Percentiles rank a stretch among this genome's conserved stretches.
phyloP scores from a whole-genome alignment of 352 stramenopile genomes.

The Globisporangium camurandrum region DNA sequence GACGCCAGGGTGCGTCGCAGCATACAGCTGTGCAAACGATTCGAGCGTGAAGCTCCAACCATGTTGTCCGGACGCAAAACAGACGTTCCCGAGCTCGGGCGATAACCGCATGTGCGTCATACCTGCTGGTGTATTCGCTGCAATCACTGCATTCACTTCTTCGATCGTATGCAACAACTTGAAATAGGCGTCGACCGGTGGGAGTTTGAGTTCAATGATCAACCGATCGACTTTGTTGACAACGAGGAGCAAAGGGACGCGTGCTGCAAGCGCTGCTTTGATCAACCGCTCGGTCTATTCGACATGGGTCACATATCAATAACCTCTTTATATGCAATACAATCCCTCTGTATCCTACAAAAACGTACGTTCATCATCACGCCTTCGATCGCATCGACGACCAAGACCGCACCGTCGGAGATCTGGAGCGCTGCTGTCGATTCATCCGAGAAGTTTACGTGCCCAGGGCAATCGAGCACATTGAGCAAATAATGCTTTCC shows the following conservation, averaged over 20 bases:
- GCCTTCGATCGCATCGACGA: constrained; percentile 97
- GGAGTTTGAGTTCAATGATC: constrained; percentile 98
- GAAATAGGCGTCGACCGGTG: constrained; percentile 96
- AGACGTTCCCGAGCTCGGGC: constrained; percentile 94
- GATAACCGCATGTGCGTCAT: constrained; percentile 67
- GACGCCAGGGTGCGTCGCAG: constrained; percentile 67
- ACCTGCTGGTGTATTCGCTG: constrained; percentile 42
- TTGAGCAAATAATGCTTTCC: constrained; percentile 97
- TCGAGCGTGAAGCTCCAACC: constrained; percentile 96
- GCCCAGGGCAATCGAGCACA: constrained; percentile 95
- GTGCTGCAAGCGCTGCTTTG: constrained; percentile 86
- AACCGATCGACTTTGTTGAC: constrained; percentile 99
- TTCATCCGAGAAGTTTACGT: constrained; percentile 98
- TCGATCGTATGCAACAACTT: constrained; percentile 97
- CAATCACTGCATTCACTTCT: constrained; percentile 92
- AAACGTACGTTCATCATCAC: constrained; percentile 92
- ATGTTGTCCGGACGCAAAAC: constrained; percentile 95
- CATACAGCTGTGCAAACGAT: constrained; percentile 91
- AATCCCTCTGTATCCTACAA: neutral
- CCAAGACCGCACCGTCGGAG: constrained; percentile 91
- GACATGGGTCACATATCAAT: neutral
- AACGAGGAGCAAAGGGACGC: constrained; percentile 87
- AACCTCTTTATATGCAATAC: neutral
- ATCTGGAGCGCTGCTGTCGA: constrained; percentile 89
- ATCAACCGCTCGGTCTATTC: constrained; percentile 92